Evolutionary conservation across 2,329 filamentous ascomycete genomes (phyloP).

Genomic region (Macrophomina pseudophaseolina): DNA sequence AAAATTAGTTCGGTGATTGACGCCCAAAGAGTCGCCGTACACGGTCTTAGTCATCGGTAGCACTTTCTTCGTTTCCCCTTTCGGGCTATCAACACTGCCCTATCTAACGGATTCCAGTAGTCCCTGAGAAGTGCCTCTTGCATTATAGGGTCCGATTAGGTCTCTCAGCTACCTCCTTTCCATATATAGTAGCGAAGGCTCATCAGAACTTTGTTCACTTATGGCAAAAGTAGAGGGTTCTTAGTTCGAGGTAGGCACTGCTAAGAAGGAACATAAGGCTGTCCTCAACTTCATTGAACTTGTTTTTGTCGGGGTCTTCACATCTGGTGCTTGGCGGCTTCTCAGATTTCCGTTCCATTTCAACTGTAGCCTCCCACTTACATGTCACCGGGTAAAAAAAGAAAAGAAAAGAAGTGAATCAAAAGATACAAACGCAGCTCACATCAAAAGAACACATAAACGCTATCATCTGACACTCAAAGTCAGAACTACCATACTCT

Average conservation of each 20-base stretch:
- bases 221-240: neutral
- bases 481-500: too few relatives aligned
- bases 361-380: neutral
- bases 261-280: neutral
- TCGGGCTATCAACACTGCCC: neutral
- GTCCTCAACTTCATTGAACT: neutral
- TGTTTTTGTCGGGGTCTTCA: neutral
- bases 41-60: neutral
- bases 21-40: neutral
- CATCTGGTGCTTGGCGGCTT: too few relatives aligned
- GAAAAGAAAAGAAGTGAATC: too few relatives aligned
- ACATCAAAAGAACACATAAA: too few relatives aligned
- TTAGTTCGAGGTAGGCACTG: neutral
- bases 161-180: neutral
- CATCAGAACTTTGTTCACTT: neutral
- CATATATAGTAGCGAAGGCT: neutral
- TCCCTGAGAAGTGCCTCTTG: neutral
- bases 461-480: too few relatives aligned
- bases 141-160: neutral
- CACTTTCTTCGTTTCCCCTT: slow-evolving; percentile 8
- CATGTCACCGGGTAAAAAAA: neutral
- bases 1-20: neutral
- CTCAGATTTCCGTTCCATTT: neutral
- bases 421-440: too few relatives aligned
- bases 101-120: neutral